Evolutionary conservation across 164 flowering plant genomes (phyloP).

Genomic region (grape (Vitis vinifera)): ASM3070453v1 NC_081823.1:5376501-5377000

Average conservation of each 20-base stretch:
- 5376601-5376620: conserved; percentile 38
- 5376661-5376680: conserved; percentile 56
- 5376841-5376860: conserved; percentile 43
- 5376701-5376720: conserved; percentile 61
- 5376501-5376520: too few relatives aligned
- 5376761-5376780: conserved; percentile 60
- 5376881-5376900: too few relatives aligned
- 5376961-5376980: too few relatives aligned
- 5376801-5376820: conserved; percentile 68
- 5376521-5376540: too few relatives aligned
- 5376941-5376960: too few relatives aligned
- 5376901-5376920: too few relatives aligned
- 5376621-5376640: conserved; percentile 36
- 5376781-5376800: conserved; percentile 81
- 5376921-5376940: too few relatives aligned
- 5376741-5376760: conserved; percentile 63
- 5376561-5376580: neutral
- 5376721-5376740: conserved; percentile 45
- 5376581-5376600: conserved; percentile 13
- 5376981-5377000: too few relatives aligned
- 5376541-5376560: too few relatives aligned
- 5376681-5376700: conserved; percentile 50
- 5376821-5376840: conserved; percentile 68
- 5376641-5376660: conserved; percentile 36
- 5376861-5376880: too few relatives aligned